Percentiles rank a stretch among this genome's conserved stretches.
Evolutionary conservation across 2,329 filamentous ascomycete species (phyloP).

Genomic region (Talaromyces albobiverticillius): DNA sequence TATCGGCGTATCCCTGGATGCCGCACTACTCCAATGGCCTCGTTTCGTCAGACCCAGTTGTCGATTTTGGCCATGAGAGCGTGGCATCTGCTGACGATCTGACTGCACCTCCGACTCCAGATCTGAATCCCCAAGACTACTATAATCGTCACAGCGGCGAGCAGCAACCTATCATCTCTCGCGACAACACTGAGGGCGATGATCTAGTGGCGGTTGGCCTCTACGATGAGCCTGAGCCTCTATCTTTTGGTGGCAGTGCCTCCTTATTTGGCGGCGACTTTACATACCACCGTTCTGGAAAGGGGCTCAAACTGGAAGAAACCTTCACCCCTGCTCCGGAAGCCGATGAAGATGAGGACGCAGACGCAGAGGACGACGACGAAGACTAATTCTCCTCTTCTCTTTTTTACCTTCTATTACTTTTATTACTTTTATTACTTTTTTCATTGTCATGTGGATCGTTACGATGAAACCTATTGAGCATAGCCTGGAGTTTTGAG

Average conservation of each 20-base stretch:
- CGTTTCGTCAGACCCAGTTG: slow-evolving; percentile 24
- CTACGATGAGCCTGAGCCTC: slow-evolving; percentile 68
- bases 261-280: slow-evolving; percentile 52
- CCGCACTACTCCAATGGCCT: background rate
- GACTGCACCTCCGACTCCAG: slow-evolving; percentile 36
- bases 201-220: slow-evolving; percentile 79
- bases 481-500: slow-evolving; percentile 23
- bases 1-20: slow-evolving; percentile 7
- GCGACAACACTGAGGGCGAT: slow-evolving; percentile 60
- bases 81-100: slow-evolving; percentile 33
- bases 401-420: background rate
- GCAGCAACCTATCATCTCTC: background rate
- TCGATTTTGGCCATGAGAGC: slow-evolving; percentile 32
- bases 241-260: slow-evolving; percentile 55
- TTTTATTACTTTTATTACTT: slow-evolving; percentile 24
- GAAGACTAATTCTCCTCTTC: background rate
- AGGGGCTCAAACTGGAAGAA: slow-evolving; percentile 77
- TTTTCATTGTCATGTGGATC: slow-evolving; percentile 19
- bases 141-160: slow-evolving; percentile 18
- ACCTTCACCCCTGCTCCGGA: slow-evolving; percentile 66
- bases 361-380: slow-evolving; percentile 49
- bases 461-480: slow-evolving; percentile 16
- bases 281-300: slow-evolving; percentile 50
- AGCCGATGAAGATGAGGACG: slow-evolving; percentile 55
- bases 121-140: slow-evolving; percentile 21